Percentiles rank a stretch among this genome's conserved stretches.
phyloP scores from a whole-genome alignment of 306 rosid genomes.

The Glycine soja region DNA sequence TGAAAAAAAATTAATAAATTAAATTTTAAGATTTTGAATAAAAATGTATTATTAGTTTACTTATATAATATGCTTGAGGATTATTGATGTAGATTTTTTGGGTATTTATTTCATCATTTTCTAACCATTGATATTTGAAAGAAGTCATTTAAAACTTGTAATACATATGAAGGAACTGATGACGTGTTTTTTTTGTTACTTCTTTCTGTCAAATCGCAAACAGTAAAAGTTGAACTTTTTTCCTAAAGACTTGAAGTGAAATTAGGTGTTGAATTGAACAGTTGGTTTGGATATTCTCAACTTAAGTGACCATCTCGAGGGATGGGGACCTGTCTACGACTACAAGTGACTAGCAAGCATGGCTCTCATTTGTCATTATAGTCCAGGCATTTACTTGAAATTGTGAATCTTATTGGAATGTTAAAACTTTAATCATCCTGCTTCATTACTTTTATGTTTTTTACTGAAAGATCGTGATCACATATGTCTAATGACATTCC shows the following conservation, averaged over 20 bases:
- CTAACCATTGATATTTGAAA: not conserved
- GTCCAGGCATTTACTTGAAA: constrained; percentile 49
- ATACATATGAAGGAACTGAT: not conserved
- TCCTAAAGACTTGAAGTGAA: not conserved
- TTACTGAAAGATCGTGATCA: constrained; percentile 21
- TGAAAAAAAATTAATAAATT: too few relatives aligned
- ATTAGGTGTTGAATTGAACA: constrained; percentile 37
- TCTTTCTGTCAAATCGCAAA: constrained; percentile 48
- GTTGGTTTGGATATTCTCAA: constrained; percentile 44
- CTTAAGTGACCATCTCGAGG: constrained; percentile 45
- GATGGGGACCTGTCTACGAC: constrained; percentile 55
- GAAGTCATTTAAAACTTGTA: constrained; percentile 11
- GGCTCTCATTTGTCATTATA: constrained; percentile 44
- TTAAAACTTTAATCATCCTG: constrained; percentile 48
- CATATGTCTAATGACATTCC: constrained; percentile 35
- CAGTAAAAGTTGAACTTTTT: constrained; percentile 32
- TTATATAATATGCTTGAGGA: too few relatives aligned
- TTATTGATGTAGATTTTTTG: too few relatives aligned
- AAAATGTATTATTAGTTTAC: too few relatives aligned
- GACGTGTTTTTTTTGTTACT: not conserved
- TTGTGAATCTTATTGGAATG: constrained; percentile 47
- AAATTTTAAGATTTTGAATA: too few relatives aligned
- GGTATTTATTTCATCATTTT: too few relatives aligned
- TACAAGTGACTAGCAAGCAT: constrained; percentile 40
- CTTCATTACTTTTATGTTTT: not conserved